Conservation (phyloP, 768 basidiomycete genomes). For the Thelephora ganbajun region DNA sequence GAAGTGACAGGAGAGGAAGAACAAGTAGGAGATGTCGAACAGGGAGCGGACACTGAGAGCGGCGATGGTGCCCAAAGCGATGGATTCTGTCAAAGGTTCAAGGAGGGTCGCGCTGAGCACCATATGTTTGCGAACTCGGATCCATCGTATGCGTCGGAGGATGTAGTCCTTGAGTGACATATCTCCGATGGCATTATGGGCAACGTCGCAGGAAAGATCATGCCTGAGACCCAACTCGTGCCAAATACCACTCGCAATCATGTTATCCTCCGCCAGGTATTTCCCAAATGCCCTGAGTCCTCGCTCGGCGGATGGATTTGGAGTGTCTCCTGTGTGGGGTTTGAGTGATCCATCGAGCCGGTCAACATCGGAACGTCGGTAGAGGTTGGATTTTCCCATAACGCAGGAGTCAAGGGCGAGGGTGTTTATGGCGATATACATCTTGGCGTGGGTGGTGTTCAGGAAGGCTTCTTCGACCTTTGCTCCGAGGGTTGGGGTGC, state of each 20-base stretch:
- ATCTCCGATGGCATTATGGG: constrained; percentile 75
- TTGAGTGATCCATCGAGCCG: constrained; percentile 54
- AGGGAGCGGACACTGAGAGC: constrained; percentile 38
- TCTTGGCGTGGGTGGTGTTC: constrained; percentile 95
- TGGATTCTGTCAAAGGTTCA: constrained; percentile 87
- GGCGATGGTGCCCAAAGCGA: constrained; percentile 56
- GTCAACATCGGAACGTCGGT: constrained; percentile 79
- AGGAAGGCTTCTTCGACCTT: constrained; percentile 86
- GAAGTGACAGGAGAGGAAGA: constrained; percentile 48
- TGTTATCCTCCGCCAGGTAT: constrained; percentile 95
- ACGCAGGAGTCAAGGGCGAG: constrained; percentile 88
- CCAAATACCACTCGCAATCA: constrained; percentile 89
- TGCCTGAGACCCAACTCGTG: constrained; percentile 84
- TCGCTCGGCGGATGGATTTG: constrained; percentile 15
- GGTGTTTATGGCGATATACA: constrained; percentile 92
- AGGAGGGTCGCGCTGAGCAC: constrained; percentile 70
- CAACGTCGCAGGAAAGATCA: constrained; percentile 83
- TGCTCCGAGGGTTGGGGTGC: constrained; percentile 60
- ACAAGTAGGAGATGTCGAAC: constrained; percentile 34
- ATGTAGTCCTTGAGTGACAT: constrained; percentile 82
- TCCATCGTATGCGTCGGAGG: constrained; percentile 87
- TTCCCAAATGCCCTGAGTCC: constrained; percentile 76
- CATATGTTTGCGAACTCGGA: constrained; percentile 93
- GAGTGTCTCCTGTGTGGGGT: constrained; percentile 21
- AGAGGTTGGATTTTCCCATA: constrained; percentile 92